Evolutionary conservation across 768 basidiomycete genomes (phyloP).

Genomic region (Mycena rosella): DNA sequence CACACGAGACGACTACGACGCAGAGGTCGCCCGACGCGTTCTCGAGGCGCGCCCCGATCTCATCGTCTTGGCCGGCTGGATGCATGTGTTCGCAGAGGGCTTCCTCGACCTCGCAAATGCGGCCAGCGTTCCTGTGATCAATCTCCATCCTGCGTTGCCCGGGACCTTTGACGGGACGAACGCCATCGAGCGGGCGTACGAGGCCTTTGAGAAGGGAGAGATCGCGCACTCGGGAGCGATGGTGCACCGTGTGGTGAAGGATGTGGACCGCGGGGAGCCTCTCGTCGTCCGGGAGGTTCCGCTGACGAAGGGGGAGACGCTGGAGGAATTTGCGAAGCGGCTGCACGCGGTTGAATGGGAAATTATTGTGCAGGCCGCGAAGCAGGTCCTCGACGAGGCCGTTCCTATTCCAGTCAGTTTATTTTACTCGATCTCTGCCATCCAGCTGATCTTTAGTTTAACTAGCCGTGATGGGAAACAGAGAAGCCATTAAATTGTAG

Average conservation of each 20-base stretch:
- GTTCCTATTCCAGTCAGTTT: conserved; percentile 25
- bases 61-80: conserved; percentile 97
- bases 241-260: conserved; percentile 94
- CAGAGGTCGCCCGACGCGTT: conserved; percentile 80
- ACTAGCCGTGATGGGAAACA: not conserved
- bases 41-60: conserved; percentile 78
- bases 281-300: conserved; percentile 84
- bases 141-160: conserved; percentile 95
- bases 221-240: conserved; percentile 86
- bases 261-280: conserved; percentile 94
- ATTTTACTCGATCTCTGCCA: not conserved
- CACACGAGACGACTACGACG: conserved; percentile 88
- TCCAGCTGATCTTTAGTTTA: not conserved
- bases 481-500: conserved; percentile 4
- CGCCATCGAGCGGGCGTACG: conserved; percentile 90
- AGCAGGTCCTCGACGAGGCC: conserved; percentile 71
- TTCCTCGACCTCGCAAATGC: conserved; percentile 81
- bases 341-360: conserved; percentile 90
- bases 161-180: conserved; percentile 97
- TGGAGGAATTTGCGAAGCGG: conserved; percentile 79
- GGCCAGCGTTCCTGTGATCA: conserved; percentile 84
- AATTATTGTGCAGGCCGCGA: conserved; percentile 90
- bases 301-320: conserved; percentile 76
- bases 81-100: conserved; percentile 91
- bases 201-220: conserved; percentile 88